These are phyloP conservation scores for Sclerotinia subarctica DNA, from an alignment of 2,329 filamentous ascomycete species.

Conservation along the genomic window DNA sequence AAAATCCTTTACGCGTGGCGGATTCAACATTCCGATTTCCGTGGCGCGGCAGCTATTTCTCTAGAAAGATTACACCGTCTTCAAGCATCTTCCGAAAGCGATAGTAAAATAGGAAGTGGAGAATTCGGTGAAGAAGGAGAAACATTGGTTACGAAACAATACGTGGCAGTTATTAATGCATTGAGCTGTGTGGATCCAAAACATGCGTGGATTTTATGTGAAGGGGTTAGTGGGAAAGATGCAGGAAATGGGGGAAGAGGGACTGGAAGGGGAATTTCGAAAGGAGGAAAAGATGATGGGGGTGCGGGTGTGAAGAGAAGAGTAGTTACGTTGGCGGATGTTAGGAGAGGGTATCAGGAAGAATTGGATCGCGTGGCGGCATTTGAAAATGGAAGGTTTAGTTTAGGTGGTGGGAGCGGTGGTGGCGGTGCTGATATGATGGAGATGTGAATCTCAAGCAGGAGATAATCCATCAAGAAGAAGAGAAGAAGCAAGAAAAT, in stretches of 20 bases:
- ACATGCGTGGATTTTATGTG: constrained; percentile 75
- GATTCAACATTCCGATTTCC: constrained; percentile 81
- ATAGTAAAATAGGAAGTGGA: constrained; percentile 50
- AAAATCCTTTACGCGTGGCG: constrained; percentile 91
- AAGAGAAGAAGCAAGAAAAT: not conserved
- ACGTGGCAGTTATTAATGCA: constrained; percentile 89
- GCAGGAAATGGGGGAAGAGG: constrained; percentile 28
- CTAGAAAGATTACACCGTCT: constrained; percentile 63
- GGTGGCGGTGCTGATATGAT: constrained; percentile 41
- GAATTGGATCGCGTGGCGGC: constrained; percentile 86
- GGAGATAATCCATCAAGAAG: not conserved
- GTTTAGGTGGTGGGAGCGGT: constrained; percentile 54
- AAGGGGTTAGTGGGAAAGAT: constrained; percentile 41
- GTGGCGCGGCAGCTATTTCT: constrained; percentile 66
- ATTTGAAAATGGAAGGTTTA: constrained; percentile 86
- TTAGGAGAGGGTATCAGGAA: constrained; percentile 83
- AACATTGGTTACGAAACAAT: constrained; percentile 67
- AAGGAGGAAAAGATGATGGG: not conserved
- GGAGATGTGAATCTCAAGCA: constrained; percentile 37
- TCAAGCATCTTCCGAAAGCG: constrained; percentile 55
- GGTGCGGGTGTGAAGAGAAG: constrained; percentile 50
- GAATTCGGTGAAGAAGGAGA: constrained; percentile 56
- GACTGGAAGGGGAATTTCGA: not conserved
- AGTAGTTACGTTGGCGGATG: constrained; percentile 80
- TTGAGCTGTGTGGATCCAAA: constrained; percentile 79